A percentile compares a stretch with the other conserved stretches of the same genome.
Conservation (phyloP, 345 rosid species). For the Aquilaria malaccensis region DNA sequence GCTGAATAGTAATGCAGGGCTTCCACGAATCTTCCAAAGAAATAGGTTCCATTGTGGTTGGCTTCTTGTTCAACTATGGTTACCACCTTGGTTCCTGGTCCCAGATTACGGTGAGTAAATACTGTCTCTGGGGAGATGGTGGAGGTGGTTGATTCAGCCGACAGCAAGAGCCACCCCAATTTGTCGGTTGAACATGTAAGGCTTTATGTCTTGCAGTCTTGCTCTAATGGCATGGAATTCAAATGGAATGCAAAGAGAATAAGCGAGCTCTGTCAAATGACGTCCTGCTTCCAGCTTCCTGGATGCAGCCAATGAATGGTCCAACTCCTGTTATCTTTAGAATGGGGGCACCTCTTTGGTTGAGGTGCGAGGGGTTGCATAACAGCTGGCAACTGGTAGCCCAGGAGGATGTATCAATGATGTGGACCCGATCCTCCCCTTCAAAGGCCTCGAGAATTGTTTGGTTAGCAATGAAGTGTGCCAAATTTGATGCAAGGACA, state of each 20-base stretch:
- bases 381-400: conserved; percentile 73
- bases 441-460: conserved; percentile 65
- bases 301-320: conserved; percentile 24
- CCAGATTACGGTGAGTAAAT: conserved; percentile 40
- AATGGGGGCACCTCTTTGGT: conserved; percentile 44
- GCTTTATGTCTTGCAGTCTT: conserved; percentile 36
- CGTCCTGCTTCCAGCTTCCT: conserved; percentile 47
- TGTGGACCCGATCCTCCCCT: conserved; percentile 59
- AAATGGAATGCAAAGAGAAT: conserved; percentile 54
- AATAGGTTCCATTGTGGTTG: conserved; percentile 55
- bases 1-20: conserved; percentile 62
- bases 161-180: conserved; percentile 62
- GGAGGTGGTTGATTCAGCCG: conserved; percentile 45
- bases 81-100: conserved; percentile 64
- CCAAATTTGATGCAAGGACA: conserved; percentile 59
- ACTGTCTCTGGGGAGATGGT: conserved; percentile 35
- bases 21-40: conserved; percentile 59
- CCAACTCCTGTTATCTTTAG: conserved; percentile 59
- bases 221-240: conserved; percentile 40
- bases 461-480: conserved; percentile 67
- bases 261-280: conserved; percentile 51
- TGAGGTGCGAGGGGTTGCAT: conserved; percentile 66
- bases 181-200: conserved; percentile 56
- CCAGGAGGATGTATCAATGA: conserved; percentile 61
- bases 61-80: conserved; percentile 62